These are phyloP conservation scores for Acacia pycnantha DNA, from an alignment of 331 rosid species.

Conservation along the genomic window DNA sequence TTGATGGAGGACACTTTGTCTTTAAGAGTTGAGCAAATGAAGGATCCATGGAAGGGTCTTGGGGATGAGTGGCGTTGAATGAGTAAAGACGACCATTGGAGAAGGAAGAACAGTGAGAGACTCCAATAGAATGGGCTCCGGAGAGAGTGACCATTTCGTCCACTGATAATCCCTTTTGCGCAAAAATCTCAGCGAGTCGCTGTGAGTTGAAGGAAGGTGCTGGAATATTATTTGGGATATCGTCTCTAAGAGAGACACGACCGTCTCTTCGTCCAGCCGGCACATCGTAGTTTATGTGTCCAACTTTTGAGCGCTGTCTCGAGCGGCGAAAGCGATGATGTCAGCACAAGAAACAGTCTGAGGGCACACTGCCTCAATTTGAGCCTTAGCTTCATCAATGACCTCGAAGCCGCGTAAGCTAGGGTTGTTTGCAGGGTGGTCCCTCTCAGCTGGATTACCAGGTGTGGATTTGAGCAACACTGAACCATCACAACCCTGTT, in stretches of 20 bases:
- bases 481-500: conserved; percentile 66
- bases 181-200: conserved; percentile 23
- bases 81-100: conserved; percentile 17
- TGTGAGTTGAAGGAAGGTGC: conserved; percentile 33
- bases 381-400: conserved; percentile 57
- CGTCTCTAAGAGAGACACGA: conserved; percentile 29
- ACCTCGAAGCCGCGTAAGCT: conserved; percentile 59
- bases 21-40: conserved; percentile 25
- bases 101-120: conserved; percentile 55
- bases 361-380: conserved; percentile 55
- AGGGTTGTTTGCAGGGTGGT: conserved; percentile 47
- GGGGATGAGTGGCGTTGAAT: conserved; percentile 43
- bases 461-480: conserved; percentile 45
- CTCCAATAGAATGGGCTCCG: conserved; percentile 60
- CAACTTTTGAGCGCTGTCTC: conserved; percentile 48
- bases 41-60: conserved; percentile 56
- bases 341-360: conserved; percentile 59
- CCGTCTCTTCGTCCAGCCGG: conserved; percentile 60
- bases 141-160: conserved; percentile 66
- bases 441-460: conserved; percentile 47
- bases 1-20: conserved; percentile 40
- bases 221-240: conserved; percentile 33
- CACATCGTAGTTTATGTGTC: conserved; percentile 36
- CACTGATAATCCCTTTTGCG: conserved; percentile 37
- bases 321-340: conserved; percentile 63